These are phyloP conservation scores for Solanum sejunctum DNA, from an alignment of 257 asterid genomes.

Conservation along the genomic window DNA sequence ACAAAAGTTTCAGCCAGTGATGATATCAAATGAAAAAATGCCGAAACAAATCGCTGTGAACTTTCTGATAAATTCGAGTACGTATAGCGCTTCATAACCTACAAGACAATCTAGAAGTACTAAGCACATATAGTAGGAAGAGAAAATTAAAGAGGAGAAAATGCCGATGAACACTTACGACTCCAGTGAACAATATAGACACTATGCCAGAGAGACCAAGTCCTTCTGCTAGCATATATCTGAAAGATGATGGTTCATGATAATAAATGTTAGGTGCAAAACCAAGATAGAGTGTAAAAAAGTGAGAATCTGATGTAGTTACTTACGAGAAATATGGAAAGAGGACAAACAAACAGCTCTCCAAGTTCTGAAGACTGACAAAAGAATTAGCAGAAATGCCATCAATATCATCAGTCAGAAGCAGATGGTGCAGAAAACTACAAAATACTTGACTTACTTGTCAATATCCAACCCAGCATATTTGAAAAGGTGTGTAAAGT, in stretches of 20 bases:
- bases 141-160: conserved; percentile 1
- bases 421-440: background rate
- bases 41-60: conserved; percentile 93
- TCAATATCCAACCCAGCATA: conserved; percentile 97
- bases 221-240: conserved; percentile 98
- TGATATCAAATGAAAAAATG: conserved; percentile 90
- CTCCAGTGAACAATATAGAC: conserved; percentile 95
- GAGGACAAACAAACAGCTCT: conserved; percentile 96
- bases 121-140: background rate
- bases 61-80: conserved; percentile 86
- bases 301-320: conserved; percentile 5
- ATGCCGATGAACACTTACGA: conserved; percentile 42
- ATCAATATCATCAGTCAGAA: background rate
- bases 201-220: conserved; percentile 97
- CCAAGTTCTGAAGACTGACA: conserved; percentile 96
- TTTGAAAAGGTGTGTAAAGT: conserved; percentile 78
- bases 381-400: background rate
- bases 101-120: conserved; percentile 8
- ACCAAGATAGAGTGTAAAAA: background rate
- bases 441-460: conserved; percentile 47
- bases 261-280: background rate
- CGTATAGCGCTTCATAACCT: conserved; percentile 97
- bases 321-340: conserved; percentile 98
- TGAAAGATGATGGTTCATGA: conserved; percentile 18
- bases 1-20: conserved; percentile 96